Evolutionary conservation across 2,329 filamentous ascomycete genomes (phyloP).

Genomic region (Alternaria sp.): DNA sequence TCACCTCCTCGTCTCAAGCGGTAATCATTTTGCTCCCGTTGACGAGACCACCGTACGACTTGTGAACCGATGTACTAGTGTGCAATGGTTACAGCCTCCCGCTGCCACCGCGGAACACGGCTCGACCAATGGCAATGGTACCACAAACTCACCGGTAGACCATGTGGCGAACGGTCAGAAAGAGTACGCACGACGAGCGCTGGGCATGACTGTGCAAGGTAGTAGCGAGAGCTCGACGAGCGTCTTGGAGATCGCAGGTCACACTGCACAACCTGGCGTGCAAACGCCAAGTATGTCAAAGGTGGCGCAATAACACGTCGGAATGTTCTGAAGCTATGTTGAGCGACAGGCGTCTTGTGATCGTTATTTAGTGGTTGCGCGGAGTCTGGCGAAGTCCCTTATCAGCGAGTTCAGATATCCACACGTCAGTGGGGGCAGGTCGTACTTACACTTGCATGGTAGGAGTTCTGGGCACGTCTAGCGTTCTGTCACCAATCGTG

Average conservation of each 20-base stretch:
- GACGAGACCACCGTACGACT: conserved; percentile 83
- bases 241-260: conserved; percentile 51
- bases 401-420: conserved; percentile 14
- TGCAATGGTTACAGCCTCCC: conserved; percentile 68
- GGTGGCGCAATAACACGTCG: conserved; percentile 20
- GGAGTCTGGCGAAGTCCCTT: conserved; percentile 8
- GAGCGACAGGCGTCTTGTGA: conserved; percentile 1
- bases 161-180: conserved; percentile 43
- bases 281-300: conserved; percentile 50
- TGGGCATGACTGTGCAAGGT: conserved; percentile 51
- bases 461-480: conserved; percentile 17
- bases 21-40: conserved; percentile 79
- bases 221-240: conserved; percentile 51
- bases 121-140: conserved; percentile 34
- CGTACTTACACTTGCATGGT: conserved; percentile 15
- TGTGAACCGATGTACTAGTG: conserved; percentile 76
- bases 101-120: conserved; percentile 9
- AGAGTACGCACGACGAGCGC: conserved; percentile 48
- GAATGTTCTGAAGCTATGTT: background rate
- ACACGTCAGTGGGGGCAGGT: conserved; percentile 8
- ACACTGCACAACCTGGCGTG: conserved; percentile 54
- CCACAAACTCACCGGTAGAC: conserved; percentile 36
- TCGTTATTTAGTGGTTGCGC: background rate
- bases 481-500: conserved; percentile 7
- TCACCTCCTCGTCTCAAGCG: conserved; percentile 70